Base-by-base conservation (phyloP, 208 protist species). In the Leishmania tarentolae region DNA sequence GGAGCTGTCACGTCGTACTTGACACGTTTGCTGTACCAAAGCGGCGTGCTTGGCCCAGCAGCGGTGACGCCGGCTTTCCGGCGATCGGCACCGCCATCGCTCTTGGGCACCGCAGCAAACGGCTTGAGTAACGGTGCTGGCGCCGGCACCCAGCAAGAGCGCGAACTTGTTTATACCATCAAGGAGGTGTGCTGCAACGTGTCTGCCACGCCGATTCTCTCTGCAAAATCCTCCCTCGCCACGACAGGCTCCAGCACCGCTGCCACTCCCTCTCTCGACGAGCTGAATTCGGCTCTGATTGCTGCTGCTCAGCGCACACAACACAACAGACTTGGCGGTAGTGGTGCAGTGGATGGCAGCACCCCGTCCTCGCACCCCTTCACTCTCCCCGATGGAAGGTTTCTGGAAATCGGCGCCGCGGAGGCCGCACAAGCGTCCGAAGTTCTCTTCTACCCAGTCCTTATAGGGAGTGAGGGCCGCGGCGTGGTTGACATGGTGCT, bases 391-490 rank as follows among this genome's bases (percentile, higher is more conserved):
- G 97, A 98, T 75, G 96, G 94, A n/a, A 81, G 78, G 35, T 80
- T 90, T 21, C 80, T 98, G 21, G 71, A 61, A 40, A 56, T 98
- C 19, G 88, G 89, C 7, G 59, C 81, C 9, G 53, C 37, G 37
- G 94, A 93, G 40, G 81, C 88, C 28, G 75, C 89, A 71, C 79
- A 90, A 44, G 90, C 88, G 2, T 71, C 94, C 0, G 96, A 99
- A 86, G 87, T 88, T 0, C 88, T 97, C 77, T 98, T 98, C 83
- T 75, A 89, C n/a, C 97, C 97, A 6, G 31, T 79, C 4, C 79
- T 97, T 3, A 40, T 90, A 52, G 80, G 93, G 24, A 70, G 68
- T 7, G 97, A 98, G 69, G 78, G 83, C 37, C 50, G 77, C 47
- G 93, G 95, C 59, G 81, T 98, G 2, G 87, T 91, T 15, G 86